These are phyloP conservation scores for Lizonia empirigonia DNA, from an alignment of 2,329 filamentous ascomycete species.

Conservation along the genomic window DNA sequence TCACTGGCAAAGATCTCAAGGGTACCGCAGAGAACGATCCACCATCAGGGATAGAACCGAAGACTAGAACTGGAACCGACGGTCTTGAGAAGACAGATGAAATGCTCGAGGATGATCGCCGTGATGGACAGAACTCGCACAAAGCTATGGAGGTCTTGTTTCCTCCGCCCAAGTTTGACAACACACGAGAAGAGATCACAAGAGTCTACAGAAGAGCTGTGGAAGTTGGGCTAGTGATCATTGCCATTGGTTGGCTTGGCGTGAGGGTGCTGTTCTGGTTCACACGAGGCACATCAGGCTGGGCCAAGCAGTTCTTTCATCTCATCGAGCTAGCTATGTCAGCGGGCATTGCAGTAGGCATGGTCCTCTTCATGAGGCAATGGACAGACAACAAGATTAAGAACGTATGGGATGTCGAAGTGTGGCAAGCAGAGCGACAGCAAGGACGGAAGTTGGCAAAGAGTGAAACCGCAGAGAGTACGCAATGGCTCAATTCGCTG, in stretches of 20 bases:
- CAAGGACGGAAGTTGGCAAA: slow-evolving; percentile 57
- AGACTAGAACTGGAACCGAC: slow-evolving; percentile 53
- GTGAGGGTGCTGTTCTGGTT: slow-evolving; percentile 44
- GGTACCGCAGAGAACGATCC: slow-evolving; percentile 54
- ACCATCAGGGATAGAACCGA: slow-evolving; percentile 47
- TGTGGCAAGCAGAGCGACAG: slow-evolving; percentile 69
- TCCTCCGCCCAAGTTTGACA: slow-evolving; percentile 59
- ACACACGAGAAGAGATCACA: slow-evolving; percentile 52
- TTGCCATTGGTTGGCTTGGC: slow-evolving; percentile 45
- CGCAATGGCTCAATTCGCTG: slow-evolving; percentile 73
- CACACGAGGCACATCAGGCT: slow-evolving; percentile 38
- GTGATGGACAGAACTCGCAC: slow-evolving; percentile 51
- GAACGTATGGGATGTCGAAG: slow-evolving; percentile 69
- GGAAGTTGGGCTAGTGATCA: slow-evolving; percentile 46
- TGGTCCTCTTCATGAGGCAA: slow-evolving; percentile 56
- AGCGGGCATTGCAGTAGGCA: slow-evolving; percentile 37
- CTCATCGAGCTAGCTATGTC: slow-evolving; percentile 36
- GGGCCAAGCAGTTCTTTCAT: slow-evolving; percentile 39
- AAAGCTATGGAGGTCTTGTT: slow-evolving; percentile 58
- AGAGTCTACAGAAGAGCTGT: slow-evolving; percentile 54
- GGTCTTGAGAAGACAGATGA: slow-evolving; percentile 53
- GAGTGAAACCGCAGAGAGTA: slow-evolving; percentile 64
- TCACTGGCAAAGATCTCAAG: slow-evolving; percentile 66
- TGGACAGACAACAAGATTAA: slow-evolving; percentile 68
- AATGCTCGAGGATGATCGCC: slow-evolving; percentile 52